A percentile compares a stretch with the other conserved stretches of the same genome.
Evolutionary conservation across 2,329 filamentous ascomycete species (phyloP).

Genomic region (Pyricularia sp.): DNA sequence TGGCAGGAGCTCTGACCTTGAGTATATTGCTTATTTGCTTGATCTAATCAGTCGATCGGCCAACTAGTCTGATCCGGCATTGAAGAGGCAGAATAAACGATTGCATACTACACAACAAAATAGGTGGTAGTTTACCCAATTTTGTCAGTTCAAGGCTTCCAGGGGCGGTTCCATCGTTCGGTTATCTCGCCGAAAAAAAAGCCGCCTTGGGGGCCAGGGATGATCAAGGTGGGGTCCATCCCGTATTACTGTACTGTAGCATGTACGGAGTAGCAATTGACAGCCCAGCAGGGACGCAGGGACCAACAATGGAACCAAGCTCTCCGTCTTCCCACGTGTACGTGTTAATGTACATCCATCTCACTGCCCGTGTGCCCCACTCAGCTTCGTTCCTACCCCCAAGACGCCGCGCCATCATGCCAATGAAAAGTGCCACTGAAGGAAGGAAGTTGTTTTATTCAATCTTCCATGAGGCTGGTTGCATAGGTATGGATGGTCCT

Average conservation of each 20-base stretch:
- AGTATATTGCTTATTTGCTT: not conserved
- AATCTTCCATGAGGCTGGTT: too few species aligned
- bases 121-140: not conserved
- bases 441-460: not conserved
- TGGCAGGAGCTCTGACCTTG: not conserved
- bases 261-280: not conserved
- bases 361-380: not conserved
- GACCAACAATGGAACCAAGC: not conserved
- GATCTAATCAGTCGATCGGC: not conserved
- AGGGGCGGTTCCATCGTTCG: not conserved
- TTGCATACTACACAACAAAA: not conserved
- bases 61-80: not conserved
- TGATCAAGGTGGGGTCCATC: not conserved
- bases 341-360: not conserved
- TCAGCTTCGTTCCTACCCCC: not conserved
- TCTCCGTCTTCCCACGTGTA: not conserved
- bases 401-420: not conserved
- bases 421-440: not conserved
- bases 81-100: not conserved
- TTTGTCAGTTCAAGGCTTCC: not conserved
- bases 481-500: too few species aligned
- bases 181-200: not conserved
- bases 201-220: not conserved
- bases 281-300: not conserved
- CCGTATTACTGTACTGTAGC: too few species aligned